Evolutionary conservation across 371 early-diverging fungal genomes (phyloP).

Genomic region (Rhizopus sp.): DNA sequence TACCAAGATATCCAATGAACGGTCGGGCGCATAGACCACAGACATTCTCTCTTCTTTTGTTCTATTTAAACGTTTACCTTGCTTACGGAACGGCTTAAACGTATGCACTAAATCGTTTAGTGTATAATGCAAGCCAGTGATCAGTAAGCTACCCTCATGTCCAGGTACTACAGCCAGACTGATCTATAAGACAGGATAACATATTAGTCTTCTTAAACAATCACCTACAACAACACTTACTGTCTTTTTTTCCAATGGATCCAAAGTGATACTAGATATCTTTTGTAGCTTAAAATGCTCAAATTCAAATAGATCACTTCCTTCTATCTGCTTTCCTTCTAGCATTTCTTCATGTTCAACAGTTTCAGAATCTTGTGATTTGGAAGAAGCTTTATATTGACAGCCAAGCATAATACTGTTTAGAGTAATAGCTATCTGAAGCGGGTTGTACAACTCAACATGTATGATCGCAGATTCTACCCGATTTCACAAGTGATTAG

Average conservation of each 20-base stretch:
- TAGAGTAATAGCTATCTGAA: slow-evolving; percentile 61
- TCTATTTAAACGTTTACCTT: slow-evolving; percentile 75
- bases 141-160: slow-evolving; percentile 70
- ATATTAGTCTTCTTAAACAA: background rate
- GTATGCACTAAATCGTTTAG: slow-evolving; percentile 77
- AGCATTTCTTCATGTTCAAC: slow-evolving; percentile 24
- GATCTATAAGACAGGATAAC: slow-evolving; percentile 46
- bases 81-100: slow-evolving; percentile 66
- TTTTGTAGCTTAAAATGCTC: slow-evolving; percentile 59
- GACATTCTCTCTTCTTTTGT: slow-evolving; percentile 66
- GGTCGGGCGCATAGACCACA: slow-evolving; percentile 67
- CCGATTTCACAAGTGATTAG: background rate
- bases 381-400: slow-evolving; percentile 49
- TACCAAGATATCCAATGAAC: slow-evolving; percentile 72
- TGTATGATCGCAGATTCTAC: slow-evolving; percentile 71
- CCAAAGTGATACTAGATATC: slow-evolving; percentile 49
- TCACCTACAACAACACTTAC: slow-evolving; percentile 27
- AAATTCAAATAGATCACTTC: slow-evolving; percentile 33
- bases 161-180: slow-evolving; percentile 74
- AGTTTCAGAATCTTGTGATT: slow-evolving; percentile 10
- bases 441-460: slow-evolving; percentile 64
- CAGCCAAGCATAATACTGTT: slow-evolving; percentile 67
- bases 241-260: slow-evolving; percentile 51
- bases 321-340: slow-evolving; percentile 23
- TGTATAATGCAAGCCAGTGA: slow-evolving; percentile 79